Evolutionary conservation across 768 basidiomycete species (phyloP), one percentile per base, ranked within the genome.

Genomic region (Aureoboletus auriporus): DNA sequence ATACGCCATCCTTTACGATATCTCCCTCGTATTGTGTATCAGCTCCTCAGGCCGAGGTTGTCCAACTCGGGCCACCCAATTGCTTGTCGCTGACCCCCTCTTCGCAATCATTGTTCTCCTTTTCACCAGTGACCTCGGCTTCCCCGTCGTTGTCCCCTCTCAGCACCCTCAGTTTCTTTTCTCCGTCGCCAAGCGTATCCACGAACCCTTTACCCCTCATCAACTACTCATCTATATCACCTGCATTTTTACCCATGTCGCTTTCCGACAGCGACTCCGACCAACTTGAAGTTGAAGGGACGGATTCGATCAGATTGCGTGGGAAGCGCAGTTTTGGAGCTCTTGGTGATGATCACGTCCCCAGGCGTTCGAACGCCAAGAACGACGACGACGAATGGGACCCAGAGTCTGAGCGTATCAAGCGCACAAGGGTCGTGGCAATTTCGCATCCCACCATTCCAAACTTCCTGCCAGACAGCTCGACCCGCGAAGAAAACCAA

Each of bases 371-470:
- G 13, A 63, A 45, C 23, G 30, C 29, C 16, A 59, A 43, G 33
- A 48, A 53, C 8, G 11, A 31, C 31, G 62, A 64, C 1, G 60
- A 57, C 0, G 62, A 63, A 13, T 63, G 63, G 60, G 46, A 5
- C 1, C 62, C 62, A 0, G 20, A 1, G 1, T 31, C 12, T 13
- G 40, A 30, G 29, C 52, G 52, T 3, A 30, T 31, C 12, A 59
- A 50, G 40, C 54, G 44, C 28, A n/a, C 28, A 3, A 51, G 41
- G 13, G 9, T 14, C 4, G 17, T 13, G 5, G 29, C 39, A 1
- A 40, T 42, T 8, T 37, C 39, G 3, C 39, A 45, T 12, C 28
- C 42, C 6, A 26, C 37, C 10, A 8, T 12, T 11, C 23, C 44
- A 5, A 29, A 10, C 28, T 2, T 3, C 43, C 37, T 14, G 0